Percentiles rank a stretch among this genome's conserved stretches.
Evolutionary conservation across 2,329 filamentous ascomycete species (phyloP).

Genomic region (Dactylonectria estremocensis): DNA sequence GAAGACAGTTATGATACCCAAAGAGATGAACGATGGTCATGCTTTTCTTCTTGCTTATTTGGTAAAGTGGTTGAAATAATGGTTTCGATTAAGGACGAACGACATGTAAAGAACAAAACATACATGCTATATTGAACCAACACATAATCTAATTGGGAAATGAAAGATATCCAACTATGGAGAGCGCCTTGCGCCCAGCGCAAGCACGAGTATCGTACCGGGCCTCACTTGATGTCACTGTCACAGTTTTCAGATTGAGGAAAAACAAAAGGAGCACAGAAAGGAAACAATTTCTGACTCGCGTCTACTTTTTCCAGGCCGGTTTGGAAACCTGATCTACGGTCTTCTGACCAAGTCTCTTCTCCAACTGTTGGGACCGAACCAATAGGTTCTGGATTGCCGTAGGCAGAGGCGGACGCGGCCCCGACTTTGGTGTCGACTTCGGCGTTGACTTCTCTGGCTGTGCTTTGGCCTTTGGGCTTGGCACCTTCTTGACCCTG

Average conservation of each 20-base stretch:
- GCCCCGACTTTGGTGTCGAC: slow-evolving; percentile 15
- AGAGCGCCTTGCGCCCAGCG: background rate
- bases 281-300: too few relatives aligned
- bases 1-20: slow-evolving; percentile 28
- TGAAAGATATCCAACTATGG: background rate
- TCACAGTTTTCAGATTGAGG: background rate
- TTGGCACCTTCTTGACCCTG: background rate
- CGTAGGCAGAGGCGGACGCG: slow-evolving; percentile 35
- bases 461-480: background rate
- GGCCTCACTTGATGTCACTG: slow-evolving; percentile 16
- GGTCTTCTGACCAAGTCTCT: slow-evolving; percentile 26
- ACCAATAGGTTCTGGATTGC: slow-evolving; percentile 40
- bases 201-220: slow-evolving; percentile 1
- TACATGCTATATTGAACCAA: background rate
- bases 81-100: background rate
- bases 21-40: slow-evolving; percentile 3
- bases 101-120: slow-evolving; percentile 9
- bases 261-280: too few relatives aligned
- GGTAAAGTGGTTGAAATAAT: background rate
- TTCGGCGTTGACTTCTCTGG: background rate
- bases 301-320: background rate
- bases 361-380: slow-evolving; percentile 32
- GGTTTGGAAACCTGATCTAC: background rate
- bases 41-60: background rate
- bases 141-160: background rate